phyloP scores from a whole-genome alignment of 176 grass and related monocot genomes.

The Carex scoparia region DNA sequence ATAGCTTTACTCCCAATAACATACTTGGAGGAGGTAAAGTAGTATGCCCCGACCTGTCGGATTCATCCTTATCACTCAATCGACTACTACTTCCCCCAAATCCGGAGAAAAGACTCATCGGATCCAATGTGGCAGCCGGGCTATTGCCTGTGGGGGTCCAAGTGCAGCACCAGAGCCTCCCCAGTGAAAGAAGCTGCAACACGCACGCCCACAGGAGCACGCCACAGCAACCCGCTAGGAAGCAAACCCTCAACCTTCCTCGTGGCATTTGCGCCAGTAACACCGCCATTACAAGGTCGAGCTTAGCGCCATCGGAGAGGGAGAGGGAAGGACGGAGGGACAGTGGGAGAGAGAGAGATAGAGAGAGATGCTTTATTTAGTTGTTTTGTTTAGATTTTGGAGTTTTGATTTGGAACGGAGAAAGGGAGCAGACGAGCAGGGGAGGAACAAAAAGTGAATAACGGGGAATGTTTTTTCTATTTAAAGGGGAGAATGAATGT shows the following conservation, averaged over 20 bases:
- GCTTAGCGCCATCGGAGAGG: background rate
- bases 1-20: constrained; percentile 18
- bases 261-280: constrained; percentile 39
- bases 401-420: background rate
- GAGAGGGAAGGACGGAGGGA: background rate
- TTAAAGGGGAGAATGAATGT: background rate
- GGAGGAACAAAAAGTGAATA: background rate
- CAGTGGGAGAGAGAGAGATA: background rate
- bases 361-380: background rate
- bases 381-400: background rate
- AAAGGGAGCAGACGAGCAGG: too few species aligned
- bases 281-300: background rate
- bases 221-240: constrained; percentile 50
- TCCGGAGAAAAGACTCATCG: background rate
- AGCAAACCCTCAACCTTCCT: constrained; percentile 55
- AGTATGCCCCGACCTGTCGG: background rate
- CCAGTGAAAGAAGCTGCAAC: constrained; percentile 52
- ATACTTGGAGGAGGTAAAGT: constrained; percentile 43
- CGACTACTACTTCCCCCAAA: background rate
- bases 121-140: constrained; percentile 21
- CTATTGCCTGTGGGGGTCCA: constrained; percentile 18
- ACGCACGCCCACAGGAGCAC: constrained; percentile 68
- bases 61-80: background rate
- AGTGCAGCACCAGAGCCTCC: constrained; percentile 39
- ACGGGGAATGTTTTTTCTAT: background rate